These are phyloP conservation scores for Dianthus caryophyllus DNA, from an alignment of 148 eudicot genomes.

Conservation along the genomic window DNA sequence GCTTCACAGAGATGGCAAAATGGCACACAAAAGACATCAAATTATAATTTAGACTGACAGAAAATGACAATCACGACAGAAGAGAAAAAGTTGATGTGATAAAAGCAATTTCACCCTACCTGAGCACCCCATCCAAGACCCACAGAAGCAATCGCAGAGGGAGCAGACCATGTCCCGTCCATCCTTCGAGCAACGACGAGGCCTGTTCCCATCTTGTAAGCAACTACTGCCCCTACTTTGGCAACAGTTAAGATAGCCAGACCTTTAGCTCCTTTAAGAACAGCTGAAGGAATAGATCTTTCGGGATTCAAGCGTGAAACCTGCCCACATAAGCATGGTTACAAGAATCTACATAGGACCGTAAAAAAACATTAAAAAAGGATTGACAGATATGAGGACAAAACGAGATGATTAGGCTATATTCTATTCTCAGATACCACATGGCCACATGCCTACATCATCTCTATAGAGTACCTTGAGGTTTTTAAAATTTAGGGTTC, in stretches of 20 bases:
- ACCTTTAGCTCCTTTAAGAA: constrained; percentile 88
- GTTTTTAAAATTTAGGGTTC: not conserved
- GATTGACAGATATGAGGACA: not conserved
- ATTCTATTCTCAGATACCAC: no score
- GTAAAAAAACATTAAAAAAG: not conserved
- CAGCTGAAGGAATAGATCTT: constrained; percentile 75
- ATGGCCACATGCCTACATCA: not conserved
- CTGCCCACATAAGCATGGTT: constrained; percentile 32
- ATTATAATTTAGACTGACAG: not conserved
- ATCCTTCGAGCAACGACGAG: constrained; percentile 86
- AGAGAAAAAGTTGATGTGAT: not conserved
- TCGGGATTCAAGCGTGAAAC: constrained; percentile 85
- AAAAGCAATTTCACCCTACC: constrained; percentile 38
- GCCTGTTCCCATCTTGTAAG: constrained; percentile 95
- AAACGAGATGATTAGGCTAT: not conserved
- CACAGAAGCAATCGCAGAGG: constrained; percentile 86
- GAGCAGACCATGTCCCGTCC: constrained; percentile 99
- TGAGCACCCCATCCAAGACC: constrained; percentile 99
- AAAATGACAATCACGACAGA: not conserved
- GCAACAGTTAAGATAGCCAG: constrained; percentile 94
- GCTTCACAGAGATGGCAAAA: constrained; percentile 13
- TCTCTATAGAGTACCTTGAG: not conserved
- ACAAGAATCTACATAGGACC: not conserved
- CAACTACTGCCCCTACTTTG: constrained; percentile 73
- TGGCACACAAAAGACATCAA: not conserved